Evolutionary conservation across 1,139 yeast genomes (phyloP), one percentile per base, ranked within the genome.

Genomic region (Taphrina pruni): DNA sequence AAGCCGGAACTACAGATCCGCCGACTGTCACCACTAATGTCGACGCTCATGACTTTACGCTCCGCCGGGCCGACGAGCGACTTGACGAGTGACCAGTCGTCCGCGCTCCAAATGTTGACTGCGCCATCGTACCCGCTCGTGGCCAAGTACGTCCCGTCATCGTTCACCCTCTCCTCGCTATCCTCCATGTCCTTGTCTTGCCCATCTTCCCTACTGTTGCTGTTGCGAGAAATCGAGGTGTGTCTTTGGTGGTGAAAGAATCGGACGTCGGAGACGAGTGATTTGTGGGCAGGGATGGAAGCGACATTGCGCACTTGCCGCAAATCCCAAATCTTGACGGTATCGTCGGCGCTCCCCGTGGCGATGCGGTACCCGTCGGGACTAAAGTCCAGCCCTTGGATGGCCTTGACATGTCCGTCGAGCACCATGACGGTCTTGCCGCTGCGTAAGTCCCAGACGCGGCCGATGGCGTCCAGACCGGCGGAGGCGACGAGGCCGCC

Each of bases 361-460:
- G 92, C 93, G 5, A 92, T 75, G 69, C 88, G 88, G 73, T 83
- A 83, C 0, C 97, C 97, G 77, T 89, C 88, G 0, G 85, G 83
- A 0, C 94, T 82, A 88, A 96, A 93, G 73, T 86, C 93, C 60
- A 88, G 76, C 0, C 88, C 80, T 76, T 90, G 87, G 0, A 94
- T 85, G 0, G 92, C 91, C 70, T 87, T 84, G 6, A 86, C 84
- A 76, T 94, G 99, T 0, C 89, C 87, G 62, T 84, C 82, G 5
- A 91, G 77, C 3, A 83, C 79, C 77, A 86, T 81, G 1, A 90
- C 82, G 0, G 87, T 81, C 70, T 86, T 82, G 1, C 98, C 99
- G 0, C 89, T 83, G 68, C 99, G 80, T 65, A 94, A 76, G 78
- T 94, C 99, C 98, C 98, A 94, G 6, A 92, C 76, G 60, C 89